Base-by-base conservation (phyloP, 495 filamentous ascomycete genomes). In the Trichoderma erinaceum region DNA sequence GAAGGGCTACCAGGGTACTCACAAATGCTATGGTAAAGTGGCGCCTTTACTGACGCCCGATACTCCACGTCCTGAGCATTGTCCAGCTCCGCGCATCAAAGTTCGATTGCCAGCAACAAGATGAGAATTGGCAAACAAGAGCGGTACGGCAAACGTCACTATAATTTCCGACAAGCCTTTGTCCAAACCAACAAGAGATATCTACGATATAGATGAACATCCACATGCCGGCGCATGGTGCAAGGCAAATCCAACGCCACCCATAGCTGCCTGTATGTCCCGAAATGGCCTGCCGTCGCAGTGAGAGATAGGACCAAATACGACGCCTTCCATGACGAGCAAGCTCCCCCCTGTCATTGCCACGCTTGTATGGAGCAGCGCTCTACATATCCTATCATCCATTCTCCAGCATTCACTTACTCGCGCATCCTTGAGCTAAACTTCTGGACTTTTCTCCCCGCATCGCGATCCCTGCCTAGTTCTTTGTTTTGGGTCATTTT, bases 341-440 rank as follows among this genome's bases (percentile, higher is more conserved):
- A 32, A 23, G 18, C 48, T 52, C 48, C 48, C 48, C 48, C 44
- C 21, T 23, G 8, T 52, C 56, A 15, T 61, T 0, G 8, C 56
- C 23, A 32, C 12, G 23, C 11, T 25, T 8, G 27, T 21, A 29
- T 13, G 7, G 21, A 0, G 5, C 8, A n/a, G 18, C 8, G 4
- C 18, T 52, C 48, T n/a, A n/a, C 56, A 32, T 27, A 10, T 29
- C 56, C 2, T 32, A 61, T 61, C 48, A 52, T 23, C 48, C 48
- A n/a, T 23, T 38, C 8, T 38, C 35, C 8, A 21, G 48, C 48
- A 23, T 23, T 25, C n/a, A 29, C 56, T 61, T 61, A 61, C 56
- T 61, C 56, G 56, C 27, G 23, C 56, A 61, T 61, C 56, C 25
- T 32, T 61, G 56, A 32, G 16, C 56, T 61, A 32, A 32, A 61